phyloP scores from a whole-genome alignment of 768 basidiomycete genomes.

The Nevesoporus exiguus region DNA sequence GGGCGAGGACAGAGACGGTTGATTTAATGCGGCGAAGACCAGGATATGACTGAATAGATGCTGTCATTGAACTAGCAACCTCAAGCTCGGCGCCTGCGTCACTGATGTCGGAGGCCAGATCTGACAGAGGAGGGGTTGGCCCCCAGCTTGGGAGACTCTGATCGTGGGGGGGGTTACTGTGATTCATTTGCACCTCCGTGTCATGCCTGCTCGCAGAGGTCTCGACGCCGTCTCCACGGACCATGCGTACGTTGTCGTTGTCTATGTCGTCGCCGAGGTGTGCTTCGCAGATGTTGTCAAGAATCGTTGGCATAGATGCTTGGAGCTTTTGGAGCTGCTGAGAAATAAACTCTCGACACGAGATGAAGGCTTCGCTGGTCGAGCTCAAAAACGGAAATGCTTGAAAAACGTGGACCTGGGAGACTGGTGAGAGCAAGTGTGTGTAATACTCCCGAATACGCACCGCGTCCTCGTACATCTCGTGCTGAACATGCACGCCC shows the following conservation, averaged over 20 bases:
- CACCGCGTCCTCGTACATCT: conserved; percentile 89
- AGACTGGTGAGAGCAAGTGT: neutral
- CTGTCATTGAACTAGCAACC: conserved; percentile 6
- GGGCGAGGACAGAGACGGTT: conserved; percentile 25
- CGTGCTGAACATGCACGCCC: conserved; percentile 83
- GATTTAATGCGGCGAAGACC: conserved; percentile 31
- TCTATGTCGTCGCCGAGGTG: conserved; percentile 68
- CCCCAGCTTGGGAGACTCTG: conserved; percentile 56
- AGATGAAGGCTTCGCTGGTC: conserved; percentile 61
- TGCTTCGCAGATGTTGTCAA: conserved; percentile 54
- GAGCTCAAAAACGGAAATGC: conserved; percentile 75
- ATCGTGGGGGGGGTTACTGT: conserved; percentile 24
- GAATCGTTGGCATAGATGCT: conserved; percentile 45
- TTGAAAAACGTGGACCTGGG: conserved; percentile 88
- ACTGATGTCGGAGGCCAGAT: conserved; percentile 2
- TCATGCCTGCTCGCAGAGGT: conserved; percentile 39
- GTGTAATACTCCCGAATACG: conserved; percentile 24
- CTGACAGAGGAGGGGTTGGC: conserved; percentile 8
- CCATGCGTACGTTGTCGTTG: conserved; percentile 61
- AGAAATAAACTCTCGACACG: conserved; percentile 68
- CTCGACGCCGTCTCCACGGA: conserved; percentile 72
- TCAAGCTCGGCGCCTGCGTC: conserved; percentile 2
- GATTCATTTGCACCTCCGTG: conserved; percentile 37
- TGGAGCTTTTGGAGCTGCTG: conserved; percentile 54
- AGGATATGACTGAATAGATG: conserved; percentile 13